These are phyloP conservation scores for Asterochloris sp. DNA, from an alignment of 139 green algal genomes.

Conservation along the genomic window DNA sequence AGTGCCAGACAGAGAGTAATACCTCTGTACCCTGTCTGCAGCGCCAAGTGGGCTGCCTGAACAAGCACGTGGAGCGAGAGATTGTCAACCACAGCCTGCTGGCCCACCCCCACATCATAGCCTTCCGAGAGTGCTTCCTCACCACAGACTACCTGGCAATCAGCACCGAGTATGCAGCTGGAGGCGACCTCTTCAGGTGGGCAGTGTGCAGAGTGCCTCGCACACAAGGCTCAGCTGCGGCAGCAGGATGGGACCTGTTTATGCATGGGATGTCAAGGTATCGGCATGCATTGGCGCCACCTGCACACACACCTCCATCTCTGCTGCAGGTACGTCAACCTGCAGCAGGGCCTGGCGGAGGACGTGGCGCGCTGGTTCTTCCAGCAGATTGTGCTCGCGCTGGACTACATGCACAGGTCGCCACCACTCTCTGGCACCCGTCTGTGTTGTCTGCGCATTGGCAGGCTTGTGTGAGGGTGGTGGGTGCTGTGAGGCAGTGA, in stretches of 20 bases:
- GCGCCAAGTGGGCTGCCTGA: background rate
- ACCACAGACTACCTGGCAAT: slow-evolving; percentile 66
- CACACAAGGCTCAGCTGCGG: background rate
- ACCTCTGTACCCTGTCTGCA: no score
- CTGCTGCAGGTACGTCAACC: background rate
- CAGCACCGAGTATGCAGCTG: slow-evolving; percentile 78
- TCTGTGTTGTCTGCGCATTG: background rate
- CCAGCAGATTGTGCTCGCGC: slow-evolving; percentile 59
- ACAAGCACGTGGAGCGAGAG: slow-evolving; percentile 25
- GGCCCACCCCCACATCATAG: slow-evolving; percentile 20
- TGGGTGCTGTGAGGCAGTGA: no score
- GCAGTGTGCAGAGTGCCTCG: background rate
- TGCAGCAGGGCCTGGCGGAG: slow-evolving; percentile 74
- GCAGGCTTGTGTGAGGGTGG: background rate
- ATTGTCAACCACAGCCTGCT: slow-evolving; percentile 26
- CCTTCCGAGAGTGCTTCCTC: slow-evolving; percentile 41
- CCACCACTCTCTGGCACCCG: background rate
- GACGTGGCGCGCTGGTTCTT: slow-evolving; percentile 86
- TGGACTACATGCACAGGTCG: slow-evolving; percentile 55
- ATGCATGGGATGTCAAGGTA: background rate
- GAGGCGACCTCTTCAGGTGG: slow-evolving; percentile 57
- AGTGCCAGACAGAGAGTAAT: no score
- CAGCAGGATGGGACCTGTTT: no score
- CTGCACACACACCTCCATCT: background rate
- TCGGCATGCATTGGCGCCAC: background rate